Conservation (phyloP, 2,329 filamentous ascomycete genomes). For the Cercospora sesami region DNA sequence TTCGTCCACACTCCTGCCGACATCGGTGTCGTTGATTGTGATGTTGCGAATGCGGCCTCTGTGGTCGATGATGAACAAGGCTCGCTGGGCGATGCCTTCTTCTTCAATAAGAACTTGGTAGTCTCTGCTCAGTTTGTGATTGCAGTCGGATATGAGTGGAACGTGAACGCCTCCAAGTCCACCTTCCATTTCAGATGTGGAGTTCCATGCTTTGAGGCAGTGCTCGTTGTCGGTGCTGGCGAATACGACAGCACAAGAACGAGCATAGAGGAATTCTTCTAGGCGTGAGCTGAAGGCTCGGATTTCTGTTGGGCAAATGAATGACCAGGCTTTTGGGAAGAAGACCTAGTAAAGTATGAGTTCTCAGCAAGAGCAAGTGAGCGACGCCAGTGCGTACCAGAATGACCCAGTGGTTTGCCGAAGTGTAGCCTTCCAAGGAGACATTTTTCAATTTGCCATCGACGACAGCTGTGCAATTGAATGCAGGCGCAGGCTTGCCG, state of each 20-base stretch:
- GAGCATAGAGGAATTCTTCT: constrained; percentile 57
- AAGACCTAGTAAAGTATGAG: constrained; percentile 42
- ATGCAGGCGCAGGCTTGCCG: constrained; percentile 35
- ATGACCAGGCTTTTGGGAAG: constrained; percentile 68
- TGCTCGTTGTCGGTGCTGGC: constrained; percentile 64
- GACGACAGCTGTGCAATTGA: constrained; percentile 34
- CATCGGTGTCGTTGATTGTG: constrained; percentile 65
- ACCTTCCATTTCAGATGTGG: constrained; percentile 59
- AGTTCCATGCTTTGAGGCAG: constrained; percentile 59
- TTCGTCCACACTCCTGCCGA: constrained; percentile 65
- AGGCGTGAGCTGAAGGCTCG: constrained; percentile 64
- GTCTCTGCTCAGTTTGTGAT: constrained; percentile 59
- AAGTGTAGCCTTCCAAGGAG: constrained; percentile 34
- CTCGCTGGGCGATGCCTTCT: constrained; percentile 62
- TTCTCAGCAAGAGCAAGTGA: background rate
- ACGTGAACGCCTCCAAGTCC: constrained; percentile 63
- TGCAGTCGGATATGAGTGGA: constrained; percentile 63
- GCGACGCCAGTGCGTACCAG: constrained; percentile 45
- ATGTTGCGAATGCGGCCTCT: constrained; percentile 61
- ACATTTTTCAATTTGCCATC: constrained; percentile 38
- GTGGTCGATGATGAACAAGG: constrained; percentile 67
- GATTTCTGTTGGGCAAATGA: constrained; percentile 67
- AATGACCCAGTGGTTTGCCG: constrained; percentile 58
- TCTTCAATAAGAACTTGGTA: constrained; percentile 66
- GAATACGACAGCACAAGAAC: constrained; percentile 62